Base-by-base conservation (phyloP, 2,329 filamentous ascomycete species). In the Talaromyces pinophilus region DNA sequence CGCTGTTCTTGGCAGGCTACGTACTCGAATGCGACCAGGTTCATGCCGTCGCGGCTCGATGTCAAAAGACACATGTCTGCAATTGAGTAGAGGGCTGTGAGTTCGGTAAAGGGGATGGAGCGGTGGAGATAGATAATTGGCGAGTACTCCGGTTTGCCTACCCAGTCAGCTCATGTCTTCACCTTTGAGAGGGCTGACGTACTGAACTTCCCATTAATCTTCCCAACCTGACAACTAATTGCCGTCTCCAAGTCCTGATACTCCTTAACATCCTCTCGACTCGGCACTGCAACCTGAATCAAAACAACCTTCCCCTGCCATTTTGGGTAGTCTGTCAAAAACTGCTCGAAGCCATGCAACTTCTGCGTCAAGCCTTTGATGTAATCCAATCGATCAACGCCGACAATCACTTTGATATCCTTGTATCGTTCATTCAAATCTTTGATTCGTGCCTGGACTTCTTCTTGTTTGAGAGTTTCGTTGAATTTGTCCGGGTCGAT, bases 291-390 rank as follows among this genome's bases (percentile, higher is more conserved):
- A 19, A 98, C 92, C 77, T 97, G 94, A 0, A 97, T 92, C 13
- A 98, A 85, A 3, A 96, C 91, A 15, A 97, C 92, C 78, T 96
- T 95, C 71, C 93, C 92, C 67, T 95, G 92, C 90, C 93, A 93
- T 75, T 97, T 93, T 0, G 93, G 93, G 72, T 97, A 91, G 73
- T 96, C 92, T 0, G 92, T 93, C 55, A 98, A 82, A 81, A 97
- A 97, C 3, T 95, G 89, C 76, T 97, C 93, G 60, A 97, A 88
- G 0, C 93, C 93, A 73, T 96, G 92, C 5, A 98, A 83, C 77
- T 98, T 98, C 79, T 97, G 93, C 0, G 92, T 92, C 7, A 98
- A 91, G 66, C 94, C 93, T 80, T 98, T 97, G 86, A 97, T 97
- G 78, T 97, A 97, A 79, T 98, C 93, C 59, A 97, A 85, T 46